Percentiles rank a stretch among this genome's conserved stretches.
These are phyloP conservation scores for Dothistroma pini DNA, from an alignment of 2,329 filamentous ascomycete genomes.

Conservation along the genomic window DNA sequence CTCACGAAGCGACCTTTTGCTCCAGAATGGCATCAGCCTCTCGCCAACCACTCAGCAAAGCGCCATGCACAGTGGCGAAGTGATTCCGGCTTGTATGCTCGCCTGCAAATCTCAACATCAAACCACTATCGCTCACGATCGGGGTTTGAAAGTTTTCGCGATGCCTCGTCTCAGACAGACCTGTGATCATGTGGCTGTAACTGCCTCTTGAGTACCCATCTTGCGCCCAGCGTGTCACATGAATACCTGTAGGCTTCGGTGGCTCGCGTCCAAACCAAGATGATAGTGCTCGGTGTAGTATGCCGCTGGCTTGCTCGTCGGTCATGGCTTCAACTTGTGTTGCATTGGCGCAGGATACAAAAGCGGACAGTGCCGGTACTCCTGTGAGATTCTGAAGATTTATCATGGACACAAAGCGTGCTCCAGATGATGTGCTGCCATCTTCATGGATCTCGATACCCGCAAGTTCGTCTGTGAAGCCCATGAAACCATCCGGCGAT, in stretches of 20 bases:
- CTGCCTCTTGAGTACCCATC: slow-evolving; percentile 23
- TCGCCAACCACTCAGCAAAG: slow-evolving; percentile 27
- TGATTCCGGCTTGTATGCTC: slow-evolving; percentile 28
- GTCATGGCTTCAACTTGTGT: slow-evolving; percentile 20
- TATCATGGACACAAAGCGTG: slow-evolving; percentile 19
- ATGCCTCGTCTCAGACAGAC: slow-evolving; percentile 19
- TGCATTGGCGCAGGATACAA: slow-evolving; percentile 26
- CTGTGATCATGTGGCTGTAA: slow-evolving; percentile 28
- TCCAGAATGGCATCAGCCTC: slow-evolving; percentile 24
- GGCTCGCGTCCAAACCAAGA: slow-evolving; percentile 22
- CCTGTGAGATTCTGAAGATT: slow-evolving; percentile 25
- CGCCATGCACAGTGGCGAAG: slow-evolving; percentile 29
- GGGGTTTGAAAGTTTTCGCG: slow-evolving; percentile 21
- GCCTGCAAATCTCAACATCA: slow-evolving; percentile 25
- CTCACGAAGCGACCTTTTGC: neutral
- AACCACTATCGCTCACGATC: slow-evolving; percentile 11
- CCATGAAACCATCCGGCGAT: slow-evolving; percentile 22
- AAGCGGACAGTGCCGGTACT: slow-evolving; percentile 20
- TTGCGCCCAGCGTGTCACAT: slow-evolving; percentile 26
- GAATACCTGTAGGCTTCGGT: slow-evolving; percentile 21
- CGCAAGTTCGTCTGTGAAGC: slow-evolving; percentile 23
- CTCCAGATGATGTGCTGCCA: slow-evolving; percentile 14
- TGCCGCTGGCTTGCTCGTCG: slow-evolving; percentile 17
- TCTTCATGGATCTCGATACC: slow-evolving; percentile 21
- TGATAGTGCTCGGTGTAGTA: slow-evolving; percentile 24